Base-by-base conservation (phyloP, 2,329 filamentous ascomycete species). In the Paecilomyces formosus region DNA sequence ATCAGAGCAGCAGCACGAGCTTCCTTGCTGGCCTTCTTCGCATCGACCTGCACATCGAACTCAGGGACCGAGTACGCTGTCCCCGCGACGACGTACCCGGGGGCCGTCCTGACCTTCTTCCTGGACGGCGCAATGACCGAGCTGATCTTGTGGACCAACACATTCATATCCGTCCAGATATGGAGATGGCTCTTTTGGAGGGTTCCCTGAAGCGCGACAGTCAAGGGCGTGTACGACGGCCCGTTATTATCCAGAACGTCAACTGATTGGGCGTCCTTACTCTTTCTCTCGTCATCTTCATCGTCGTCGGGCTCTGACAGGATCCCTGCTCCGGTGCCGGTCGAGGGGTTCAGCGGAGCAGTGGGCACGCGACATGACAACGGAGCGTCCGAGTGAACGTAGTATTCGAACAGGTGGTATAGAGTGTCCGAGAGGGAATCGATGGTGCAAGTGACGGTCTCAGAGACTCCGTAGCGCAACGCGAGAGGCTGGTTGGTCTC, bases 381-480 rank as follows among this genome's bases (percentile, higher is more conserved):
- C 9, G 94, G 94, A 18, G 92, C 92, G 76, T 99, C 94, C 78
- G 89, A 92, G 81, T 97, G 94, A 73, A 97, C 88, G 82, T 97
- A 97, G 82, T 97, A 97, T 78, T 97, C 71, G 50, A 82, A 63
- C 24, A 83, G 68, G 65, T 85, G 83, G 63, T 84, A 79, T 35
- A 81, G 74, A 2, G 81, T 73, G 60, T 84, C 83, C 30, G 81
- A 76, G 9, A 82, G 77, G 30, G 75, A 73, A 58, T 76, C 72
- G 60, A 82, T 79, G 53, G 83, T 79, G 66, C 79, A 80, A 51
- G 76, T 80, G 61, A 85, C 76, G 53, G 96, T 92, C 72, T 77
- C 72, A 52, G 74, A 74, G 65, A 89, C 77, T 72, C 92, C 92
- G 78, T 96, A 97, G 73, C 85, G 83, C 72, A 99, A 87, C 68